These are phyloP conservation scores for Cordyceps farinosa DNA, from an alignment of 2,329 filamentous ascomycete genomes.

Conservation along the genomic window DNA sequence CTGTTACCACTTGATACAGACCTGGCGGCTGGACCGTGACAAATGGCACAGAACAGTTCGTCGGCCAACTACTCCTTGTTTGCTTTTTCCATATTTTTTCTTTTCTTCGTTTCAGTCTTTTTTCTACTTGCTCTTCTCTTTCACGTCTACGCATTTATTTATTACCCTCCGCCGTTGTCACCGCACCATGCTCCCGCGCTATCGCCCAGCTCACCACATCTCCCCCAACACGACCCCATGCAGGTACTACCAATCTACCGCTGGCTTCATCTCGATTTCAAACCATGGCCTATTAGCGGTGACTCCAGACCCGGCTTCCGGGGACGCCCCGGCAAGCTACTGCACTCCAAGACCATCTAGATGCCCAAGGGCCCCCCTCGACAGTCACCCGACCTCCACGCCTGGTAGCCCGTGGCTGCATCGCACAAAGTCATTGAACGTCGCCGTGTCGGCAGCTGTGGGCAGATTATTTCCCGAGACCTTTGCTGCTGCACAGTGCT, in stretches of 20 bases:
- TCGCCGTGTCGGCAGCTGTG: neutral
- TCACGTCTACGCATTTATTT: neutral
- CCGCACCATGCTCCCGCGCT: too few relatives aligned
- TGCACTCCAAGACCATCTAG: conserved; percentile 2
- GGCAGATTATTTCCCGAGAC: neutral
- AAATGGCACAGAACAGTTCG: neutral
- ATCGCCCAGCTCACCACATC: neutral
- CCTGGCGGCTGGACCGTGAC: neutral
- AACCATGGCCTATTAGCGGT: neutral
- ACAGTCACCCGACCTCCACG: conserved; percentile 2
- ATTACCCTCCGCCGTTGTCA: neutral
- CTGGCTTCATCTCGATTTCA: neutral
- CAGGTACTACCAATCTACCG: neutral
- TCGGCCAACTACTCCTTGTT: neutral
- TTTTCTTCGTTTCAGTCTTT: neutral
- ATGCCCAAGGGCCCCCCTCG: neutral
- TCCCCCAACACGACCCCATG: neutral
- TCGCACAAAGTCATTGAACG: neutral
- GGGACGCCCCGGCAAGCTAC: neutral
- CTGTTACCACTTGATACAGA: neutral
- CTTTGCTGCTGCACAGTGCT: neutral
- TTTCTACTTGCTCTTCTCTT: neutral
- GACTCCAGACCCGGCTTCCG: neutral
- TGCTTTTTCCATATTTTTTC: neutral
- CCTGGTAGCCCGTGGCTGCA: neutral